These are phyloP conservation scores for Euptelea pleiosperma DNA, from an alignment of 164 flowering plant species.

Conservation along the genomic window DNA sequence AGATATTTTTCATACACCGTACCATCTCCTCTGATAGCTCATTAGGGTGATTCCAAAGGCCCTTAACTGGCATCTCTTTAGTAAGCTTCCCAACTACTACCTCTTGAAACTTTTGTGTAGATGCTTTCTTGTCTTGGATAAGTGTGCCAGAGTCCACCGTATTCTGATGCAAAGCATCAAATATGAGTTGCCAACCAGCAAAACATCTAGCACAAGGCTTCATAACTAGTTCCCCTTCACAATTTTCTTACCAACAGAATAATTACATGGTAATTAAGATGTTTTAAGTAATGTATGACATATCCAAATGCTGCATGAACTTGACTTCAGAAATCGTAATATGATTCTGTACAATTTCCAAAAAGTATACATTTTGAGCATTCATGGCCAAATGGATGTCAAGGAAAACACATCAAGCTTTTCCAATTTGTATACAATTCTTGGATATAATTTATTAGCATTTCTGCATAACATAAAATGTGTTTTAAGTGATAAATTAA, in stretches of 20 bases:
- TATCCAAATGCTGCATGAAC: no score
- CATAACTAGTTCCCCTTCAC: not conserved
- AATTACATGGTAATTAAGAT: not conserved
- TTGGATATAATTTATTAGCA: no score
- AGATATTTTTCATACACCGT: conserved; percentile 72
- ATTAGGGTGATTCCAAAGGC: conserved; percentile 63
- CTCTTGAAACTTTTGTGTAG: conserved; percentile 20
- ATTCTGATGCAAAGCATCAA: conserved; percentile 28
- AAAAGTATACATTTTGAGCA: no score
- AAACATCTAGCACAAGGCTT: no score
- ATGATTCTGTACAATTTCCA: no score
- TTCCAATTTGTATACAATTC: no score
- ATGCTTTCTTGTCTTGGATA: conserved; percentile 15
- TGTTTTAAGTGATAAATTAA: not conserved
- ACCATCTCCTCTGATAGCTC: conserved; percentile 77
- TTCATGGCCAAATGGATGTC: conserved; percentile 1
- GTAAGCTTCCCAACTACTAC: conserved; percentile 23
- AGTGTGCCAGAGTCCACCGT: conserved; percentile 13
- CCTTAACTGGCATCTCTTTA: conserved; percentile 36
- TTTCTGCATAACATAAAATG: no score
- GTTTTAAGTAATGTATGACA: no score
- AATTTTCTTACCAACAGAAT: not conserved
- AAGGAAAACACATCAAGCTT: not conserved
- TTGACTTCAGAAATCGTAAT: no score
- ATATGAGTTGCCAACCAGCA: not conserved